A percentile compares a stretch with the other conserved stretches of the same genome.
phyloP scores from a whole-genome alignment of 148 eudicot genomes.

The Rhododendron williamsianum region DNA sequence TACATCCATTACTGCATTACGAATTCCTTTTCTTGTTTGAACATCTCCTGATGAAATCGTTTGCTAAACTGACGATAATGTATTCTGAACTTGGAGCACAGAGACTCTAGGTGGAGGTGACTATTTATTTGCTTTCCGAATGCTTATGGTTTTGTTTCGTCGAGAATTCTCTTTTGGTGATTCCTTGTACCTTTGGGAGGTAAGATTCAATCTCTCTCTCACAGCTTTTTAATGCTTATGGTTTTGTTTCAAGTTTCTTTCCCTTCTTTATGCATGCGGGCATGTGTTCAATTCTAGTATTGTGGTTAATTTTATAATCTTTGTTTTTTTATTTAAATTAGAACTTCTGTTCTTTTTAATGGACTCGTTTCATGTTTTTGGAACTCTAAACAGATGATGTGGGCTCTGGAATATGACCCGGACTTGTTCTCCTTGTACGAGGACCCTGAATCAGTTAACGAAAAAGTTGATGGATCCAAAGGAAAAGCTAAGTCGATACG shows the following conservation, averaged over 20 bases:
- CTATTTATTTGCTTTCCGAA: conserved; percentile 83
- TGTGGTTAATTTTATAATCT: not conserved
- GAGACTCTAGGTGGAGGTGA: conserved; percentile 86
- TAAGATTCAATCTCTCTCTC: conserved; percentile 17
- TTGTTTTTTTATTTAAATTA: not conserved
- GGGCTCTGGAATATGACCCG: conserved; percentile 91
- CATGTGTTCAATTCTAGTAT: not conserved
- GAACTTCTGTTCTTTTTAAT: not conserved
- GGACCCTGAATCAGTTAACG: conserved; percentile 40
- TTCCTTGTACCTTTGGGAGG: conserved; percentile 97
- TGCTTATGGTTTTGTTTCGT: conserved; percentile 98
- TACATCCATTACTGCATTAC: not conserved
- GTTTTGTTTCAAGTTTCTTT: not conserved
- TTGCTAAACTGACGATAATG: not conserved
- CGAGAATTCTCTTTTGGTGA: conserved; percentile 89
- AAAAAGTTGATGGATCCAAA: conserved; percentile 51
- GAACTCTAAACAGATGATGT: conserved; percentile 70
- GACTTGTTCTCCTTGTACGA: conserved; percentile 60
- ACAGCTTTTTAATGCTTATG: not conserved
- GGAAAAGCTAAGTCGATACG: conserved; percentile 59
- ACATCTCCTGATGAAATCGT: not conserved
- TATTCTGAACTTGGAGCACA: conserved; percentile 24
- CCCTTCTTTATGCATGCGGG: not conserved
- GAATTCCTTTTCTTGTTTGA: not conserved
- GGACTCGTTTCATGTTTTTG: not conserved